These are phyloP conservation scores for Helotiales sp. DNA, from an alignment of 2,329 filamentous ascomycete species.

Conservation along the genomic window DNA sequence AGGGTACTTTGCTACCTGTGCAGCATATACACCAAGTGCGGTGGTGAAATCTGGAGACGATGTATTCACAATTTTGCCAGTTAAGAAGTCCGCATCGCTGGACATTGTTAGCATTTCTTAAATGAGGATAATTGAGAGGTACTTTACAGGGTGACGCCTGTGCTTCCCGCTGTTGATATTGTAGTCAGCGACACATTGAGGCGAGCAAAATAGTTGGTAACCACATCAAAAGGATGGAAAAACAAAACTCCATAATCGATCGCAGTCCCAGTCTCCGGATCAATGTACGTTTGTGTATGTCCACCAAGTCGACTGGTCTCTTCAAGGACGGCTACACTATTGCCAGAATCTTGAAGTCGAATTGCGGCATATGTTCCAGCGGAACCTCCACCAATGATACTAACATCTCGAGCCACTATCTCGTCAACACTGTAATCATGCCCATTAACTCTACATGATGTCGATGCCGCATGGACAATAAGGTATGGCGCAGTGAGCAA, in stretches of 20 bases:
- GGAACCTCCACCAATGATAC: slow-evolving; percentile 43
- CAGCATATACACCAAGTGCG: background rate
- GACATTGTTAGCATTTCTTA: background rate
- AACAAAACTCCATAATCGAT: slow-evolving; percentile 39
- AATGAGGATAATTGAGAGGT: background rate
- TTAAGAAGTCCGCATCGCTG: background rate
- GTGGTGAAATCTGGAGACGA: background rate
- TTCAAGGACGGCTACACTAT: slow-evolving; percentile 42
- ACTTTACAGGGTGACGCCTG: background rate
- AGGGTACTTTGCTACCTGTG: background rate
- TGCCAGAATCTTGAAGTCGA: slow-evolving; percentile 37
- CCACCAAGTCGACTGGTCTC: slow-evolving; percentile 43
- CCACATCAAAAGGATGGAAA: slow-evolving; percentile 41
- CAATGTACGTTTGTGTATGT: slow-evolving; percentile 48
- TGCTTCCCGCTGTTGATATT: background rate
- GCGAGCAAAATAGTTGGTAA: slow-evolving; percentile 44
- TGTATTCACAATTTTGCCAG: background rate
- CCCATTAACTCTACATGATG: background rate
- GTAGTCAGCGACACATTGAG: slow-evolving; percentile 39
- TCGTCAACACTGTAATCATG: background rate
- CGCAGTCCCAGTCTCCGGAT: slow-evolving; percentile 33
- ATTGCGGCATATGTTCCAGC: slow-evolving; percentile 43
- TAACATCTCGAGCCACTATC: slow-evolving; percentile 2
- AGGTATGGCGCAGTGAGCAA: background rate
- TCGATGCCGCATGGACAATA: background rate